These are phyloP conservation scores for Taphrina wiesneri DNA, from an alignment of 1,139 yeast species.

Conservation along the genomic window DNA sequence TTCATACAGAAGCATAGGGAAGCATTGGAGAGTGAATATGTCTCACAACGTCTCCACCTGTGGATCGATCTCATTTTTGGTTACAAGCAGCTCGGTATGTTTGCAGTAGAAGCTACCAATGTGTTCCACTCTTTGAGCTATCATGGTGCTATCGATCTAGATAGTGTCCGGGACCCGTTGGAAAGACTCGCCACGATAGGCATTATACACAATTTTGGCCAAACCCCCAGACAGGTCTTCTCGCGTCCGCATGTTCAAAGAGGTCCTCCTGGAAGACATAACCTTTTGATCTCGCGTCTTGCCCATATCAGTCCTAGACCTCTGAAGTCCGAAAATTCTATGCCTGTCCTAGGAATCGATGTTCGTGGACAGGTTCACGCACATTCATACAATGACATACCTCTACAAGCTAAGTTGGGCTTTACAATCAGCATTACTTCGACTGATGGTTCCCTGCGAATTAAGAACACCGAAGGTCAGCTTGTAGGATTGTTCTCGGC, in stretches of 20 bases:
- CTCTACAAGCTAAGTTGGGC: not conserved
- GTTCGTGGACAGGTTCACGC: slow-evolving; percentile 1
- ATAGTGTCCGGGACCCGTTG: slow-evolving; percentile 65
- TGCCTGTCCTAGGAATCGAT: not conserved
- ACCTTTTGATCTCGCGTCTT: not conserved
- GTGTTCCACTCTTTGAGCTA: slow-evolving; percentile 81
- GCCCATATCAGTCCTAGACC: not conserved
- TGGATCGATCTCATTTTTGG: slow-evolving; percentile 90
- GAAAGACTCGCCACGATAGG: slow-evolving; percentile 77
- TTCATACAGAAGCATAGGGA: slow-evolving; percentile 73
- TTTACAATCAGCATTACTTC: not conserved
- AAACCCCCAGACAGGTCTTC: slow-evolving; percentile 75
- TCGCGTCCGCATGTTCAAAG: slow-evolving; percentile 61
- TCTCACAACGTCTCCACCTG: slow-evolving; percentile 66
- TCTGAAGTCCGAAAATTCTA: not conserved
- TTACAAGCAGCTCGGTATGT: slow-evolving; percentile 67
- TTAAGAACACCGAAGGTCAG: slow-evolving; percentile 7
- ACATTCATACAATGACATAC: not conserved
- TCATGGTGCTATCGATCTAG: slow-evolving; percentile 77
- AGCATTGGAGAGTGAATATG: slow-evolving; percentile 79
- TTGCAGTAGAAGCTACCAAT: slow-evolving; percentile 64
- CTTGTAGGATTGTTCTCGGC: slow-evolving; percentile 40
- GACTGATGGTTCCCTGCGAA: slow-evolving; percentile 6
- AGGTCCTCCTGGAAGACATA: slow-evolving; percentile 43
- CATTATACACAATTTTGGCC: slow-evolving; percentile 86